Conservation (phyloP, 345 rosid species). For the Salix purpurea region DNA sequence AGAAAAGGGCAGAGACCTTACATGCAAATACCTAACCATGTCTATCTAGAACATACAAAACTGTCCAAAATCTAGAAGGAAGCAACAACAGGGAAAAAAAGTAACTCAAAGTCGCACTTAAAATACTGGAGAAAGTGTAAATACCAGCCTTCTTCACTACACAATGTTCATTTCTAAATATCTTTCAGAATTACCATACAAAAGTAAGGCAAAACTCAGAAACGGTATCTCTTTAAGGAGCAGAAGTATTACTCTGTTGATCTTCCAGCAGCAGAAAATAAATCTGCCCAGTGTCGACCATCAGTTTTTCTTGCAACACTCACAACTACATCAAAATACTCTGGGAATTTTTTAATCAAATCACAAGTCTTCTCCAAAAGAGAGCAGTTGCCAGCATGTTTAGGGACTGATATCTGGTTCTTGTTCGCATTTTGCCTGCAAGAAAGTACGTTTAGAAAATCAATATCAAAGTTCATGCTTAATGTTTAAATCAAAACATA, state of each 20-base stretch:
- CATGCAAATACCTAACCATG: not conserved
- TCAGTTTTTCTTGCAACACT: slow-evolving; percentile 99
- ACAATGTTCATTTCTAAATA: not conserved
- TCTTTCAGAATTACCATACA: not conserved
- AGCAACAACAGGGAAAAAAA: not conserved
- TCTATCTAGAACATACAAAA: not conserved
- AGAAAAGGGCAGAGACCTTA: not conserved
- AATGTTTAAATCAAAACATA: not conserved
- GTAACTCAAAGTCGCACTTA: not conserved
- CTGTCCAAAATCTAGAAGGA: not conserved
- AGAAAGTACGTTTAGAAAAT: not conserved
- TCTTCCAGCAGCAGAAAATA: slow-evolving; percentile 94
- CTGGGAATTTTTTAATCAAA: slow-evolving; percentile 77
- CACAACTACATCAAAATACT: slow-evolving; percentile 91
- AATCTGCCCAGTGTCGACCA: slow-evolving; percentile 98
- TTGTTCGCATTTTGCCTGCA: slow-evolving; percentile 65
- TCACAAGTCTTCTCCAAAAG: slow-evolving; percentile 89
- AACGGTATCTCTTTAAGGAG: not conserved
- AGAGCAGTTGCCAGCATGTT: slow-evolving; percentile 37
- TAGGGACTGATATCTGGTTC: slow-evolving; percentile 49
- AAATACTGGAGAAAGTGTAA: not conserved
- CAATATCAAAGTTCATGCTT: not conserved
- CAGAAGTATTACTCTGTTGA: slow-evolving; percentile 75
- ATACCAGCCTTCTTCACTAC: not conserved
- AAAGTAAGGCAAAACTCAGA: slow-evolving; percentile 2